Evolutionary conservation across 2,329 filamentous ascomycete genomes (phyloP).

Genomic region (Didymella sp.): DNA sequence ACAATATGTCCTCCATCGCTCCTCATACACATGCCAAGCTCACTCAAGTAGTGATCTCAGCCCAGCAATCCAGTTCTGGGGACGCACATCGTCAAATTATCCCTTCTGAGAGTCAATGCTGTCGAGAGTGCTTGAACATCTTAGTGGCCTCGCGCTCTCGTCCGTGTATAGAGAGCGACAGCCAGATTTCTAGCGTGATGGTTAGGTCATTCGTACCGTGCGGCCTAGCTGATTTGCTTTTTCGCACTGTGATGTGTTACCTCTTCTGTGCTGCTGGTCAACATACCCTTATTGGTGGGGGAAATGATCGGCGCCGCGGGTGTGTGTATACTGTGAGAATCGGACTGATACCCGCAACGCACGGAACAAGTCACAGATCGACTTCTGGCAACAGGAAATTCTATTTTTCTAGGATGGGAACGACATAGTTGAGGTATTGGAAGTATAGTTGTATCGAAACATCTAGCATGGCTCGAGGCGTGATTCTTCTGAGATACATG

Average conservation of each 20-base stretch:
- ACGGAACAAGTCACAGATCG: not conserved
- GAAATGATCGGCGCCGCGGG: no score
- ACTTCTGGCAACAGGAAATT: not conserved
- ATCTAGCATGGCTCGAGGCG: not conserved
- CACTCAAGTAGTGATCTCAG: not conserved
- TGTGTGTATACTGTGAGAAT: not conserved
- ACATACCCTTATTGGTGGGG: no score
- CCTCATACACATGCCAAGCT: not conserved
- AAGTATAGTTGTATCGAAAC: not conserved
- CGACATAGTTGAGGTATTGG: not conserved
- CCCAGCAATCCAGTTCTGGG: not conserved
- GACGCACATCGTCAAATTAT: not conserved
- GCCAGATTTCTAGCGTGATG: not conserved
- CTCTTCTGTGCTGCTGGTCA: no score
- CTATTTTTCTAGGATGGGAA: not conserved
- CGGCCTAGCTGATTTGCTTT: not conserved
- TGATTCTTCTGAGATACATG: not conserved
- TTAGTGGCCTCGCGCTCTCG: not conserved
- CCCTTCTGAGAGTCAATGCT: not conserved
- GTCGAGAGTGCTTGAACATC: not conserved
- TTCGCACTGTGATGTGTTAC: not conserved
- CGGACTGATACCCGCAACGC: not conserved
- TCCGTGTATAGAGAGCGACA: not conserved
- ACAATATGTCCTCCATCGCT: not conserved
- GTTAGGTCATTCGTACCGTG: not conserved